These are phyloP conservation scores for Fusarium mexicanum DNA, from an alignment of 2,329 filamentous ascomycete genomes.

Conservation along the genomic window DNA sequence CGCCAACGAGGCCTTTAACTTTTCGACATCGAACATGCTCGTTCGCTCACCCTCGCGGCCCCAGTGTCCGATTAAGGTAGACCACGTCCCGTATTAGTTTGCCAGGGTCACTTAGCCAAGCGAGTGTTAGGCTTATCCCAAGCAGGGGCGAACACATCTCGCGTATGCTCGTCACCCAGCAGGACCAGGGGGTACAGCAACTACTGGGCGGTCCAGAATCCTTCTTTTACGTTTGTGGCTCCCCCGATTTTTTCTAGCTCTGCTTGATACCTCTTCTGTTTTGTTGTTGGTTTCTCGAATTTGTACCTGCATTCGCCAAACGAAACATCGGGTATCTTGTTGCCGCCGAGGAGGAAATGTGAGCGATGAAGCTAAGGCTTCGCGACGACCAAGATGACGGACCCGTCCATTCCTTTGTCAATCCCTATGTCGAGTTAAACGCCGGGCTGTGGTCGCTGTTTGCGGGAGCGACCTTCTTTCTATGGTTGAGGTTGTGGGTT, in stretches of 20 bases:
- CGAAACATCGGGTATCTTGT: conserved; percentile 2
- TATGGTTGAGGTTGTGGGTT: conserved; percentile 47
- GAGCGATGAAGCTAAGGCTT: conserved; percentile 35
- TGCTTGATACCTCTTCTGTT: conserved; percentile 1
- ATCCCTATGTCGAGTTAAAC: conserved; percentile 46
- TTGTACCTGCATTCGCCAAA: neutral
- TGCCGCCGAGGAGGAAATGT: conserved; percentile 24
- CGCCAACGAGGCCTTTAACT: neutral
- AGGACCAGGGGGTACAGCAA: neutral
- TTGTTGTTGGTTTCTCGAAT: conserved; percentile 3
- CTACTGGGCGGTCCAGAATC: neutral
- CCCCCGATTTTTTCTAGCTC: neutral
- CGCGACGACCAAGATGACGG: conserved; percentile 38
- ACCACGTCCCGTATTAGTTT: neutral
- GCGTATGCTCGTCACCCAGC: neutral
- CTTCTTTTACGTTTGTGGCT: conserved; percentile 25
- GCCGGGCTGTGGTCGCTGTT: conserved; percentile 49
- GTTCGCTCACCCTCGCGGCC: neutral
- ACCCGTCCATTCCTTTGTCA: conserved; percentile 42
- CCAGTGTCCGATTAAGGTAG: conserved; percentile 22
- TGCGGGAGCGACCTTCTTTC: conserved; percentile 44
- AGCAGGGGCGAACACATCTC: neutral
- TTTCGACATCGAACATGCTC: neutral
- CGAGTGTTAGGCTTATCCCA: neutral
- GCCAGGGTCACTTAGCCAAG: neutral